Evolutionary conservation across 257 asterid genomes (phyloP).

Genomic region (Coffea eugenioides): DNA sequence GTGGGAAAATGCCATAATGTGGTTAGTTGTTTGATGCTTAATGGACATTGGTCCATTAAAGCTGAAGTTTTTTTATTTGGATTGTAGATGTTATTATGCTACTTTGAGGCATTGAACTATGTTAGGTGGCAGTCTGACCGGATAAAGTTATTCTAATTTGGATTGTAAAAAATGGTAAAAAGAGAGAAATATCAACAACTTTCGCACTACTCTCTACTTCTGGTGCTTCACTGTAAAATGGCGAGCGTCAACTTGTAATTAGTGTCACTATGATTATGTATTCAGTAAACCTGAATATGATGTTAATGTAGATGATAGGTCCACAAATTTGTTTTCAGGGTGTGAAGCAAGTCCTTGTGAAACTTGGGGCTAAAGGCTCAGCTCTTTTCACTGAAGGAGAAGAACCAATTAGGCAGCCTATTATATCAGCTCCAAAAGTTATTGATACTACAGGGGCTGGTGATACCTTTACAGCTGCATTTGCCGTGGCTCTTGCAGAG

Average conservation of each 20-base stretch:
- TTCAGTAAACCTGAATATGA: neutral
- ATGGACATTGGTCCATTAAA: neutral
- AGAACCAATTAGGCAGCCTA: conserved; percentile 68
- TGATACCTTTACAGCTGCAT: conserved; percentile 95
- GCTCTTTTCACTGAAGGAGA: conserved; percentile 74
- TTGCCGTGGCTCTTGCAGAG: conserved; percentile 90
- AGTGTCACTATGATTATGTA: neutral
- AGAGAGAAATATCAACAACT: neutral
- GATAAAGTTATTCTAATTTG: neutral
- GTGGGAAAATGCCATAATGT: conserved; percentile 67
- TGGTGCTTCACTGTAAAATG: neutral
- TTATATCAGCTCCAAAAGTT: conserved; percentile 72
- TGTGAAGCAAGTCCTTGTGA: conserved; percentile 80
- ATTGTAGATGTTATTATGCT: neutral
- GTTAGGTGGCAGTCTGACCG: neutral
- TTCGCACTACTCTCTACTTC: neutral
- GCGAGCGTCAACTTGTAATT: neutral
- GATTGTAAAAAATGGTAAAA: neutral
- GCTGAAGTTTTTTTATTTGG: neutral
- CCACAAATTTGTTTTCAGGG: conserved; percentile 53
- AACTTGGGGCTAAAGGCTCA: conserved; percentile 89
- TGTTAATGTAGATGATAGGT: neutral
- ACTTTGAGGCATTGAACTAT: too few species aligned
- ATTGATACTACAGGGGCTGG: conserved; percentile 98
- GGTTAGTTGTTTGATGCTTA: conserved; percentile 38